Conservation (phyloP, 495 filamentous ascomycete genomes). For the Xylaria castorea region DNA sequence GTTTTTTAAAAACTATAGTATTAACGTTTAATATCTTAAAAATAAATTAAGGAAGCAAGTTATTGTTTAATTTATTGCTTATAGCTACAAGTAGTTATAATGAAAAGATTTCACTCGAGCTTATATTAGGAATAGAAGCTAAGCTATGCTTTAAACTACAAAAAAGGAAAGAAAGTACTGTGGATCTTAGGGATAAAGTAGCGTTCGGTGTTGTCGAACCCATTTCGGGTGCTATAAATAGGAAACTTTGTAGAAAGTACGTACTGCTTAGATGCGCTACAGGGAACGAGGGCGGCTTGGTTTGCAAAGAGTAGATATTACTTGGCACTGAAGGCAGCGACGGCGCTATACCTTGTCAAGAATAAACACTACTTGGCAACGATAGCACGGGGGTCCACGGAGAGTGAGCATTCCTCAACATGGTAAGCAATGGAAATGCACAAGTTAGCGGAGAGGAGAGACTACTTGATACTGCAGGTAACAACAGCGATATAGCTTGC, state of each 20-base stretch:
- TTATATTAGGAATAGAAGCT: neutral
- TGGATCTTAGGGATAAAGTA: neutral
- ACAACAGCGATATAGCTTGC: too few relatives aligned
- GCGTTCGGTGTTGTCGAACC: neutral
- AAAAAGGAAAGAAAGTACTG: neutral
- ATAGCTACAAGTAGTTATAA: neutral
- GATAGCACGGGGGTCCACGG: too few relatives aligned
- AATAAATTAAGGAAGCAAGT: neutral
- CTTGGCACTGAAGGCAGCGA: neutral
- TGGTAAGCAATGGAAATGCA: too few relatives aligned
- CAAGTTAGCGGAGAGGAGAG: neutral
- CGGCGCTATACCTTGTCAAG: too few relatives aligned
- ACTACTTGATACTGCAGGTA: neutral
- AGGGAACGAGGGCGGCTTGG: neutral
- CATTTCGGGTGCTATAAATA: neutral
- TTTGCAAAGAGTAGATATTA: neutral
- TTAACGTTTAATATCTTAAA: neutral
- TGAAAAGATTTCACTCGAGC: neutral
- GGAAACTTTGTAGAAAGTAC: neutral
- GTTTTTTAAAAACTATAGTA: neutral
- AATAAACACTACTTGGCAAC: too few relatives aligned
- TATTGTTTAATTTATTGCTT: neutral
- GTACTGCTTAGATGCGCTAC: neutral
- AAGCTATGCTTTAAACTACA: neutral
- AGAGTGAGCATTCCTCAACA: too few relatives aligned